These are phyloP conservation scores for Chytridium lagenaria DNA, from an alignment of 371 early-diverging fungal species.

Conservation along the genomic window DNA sequence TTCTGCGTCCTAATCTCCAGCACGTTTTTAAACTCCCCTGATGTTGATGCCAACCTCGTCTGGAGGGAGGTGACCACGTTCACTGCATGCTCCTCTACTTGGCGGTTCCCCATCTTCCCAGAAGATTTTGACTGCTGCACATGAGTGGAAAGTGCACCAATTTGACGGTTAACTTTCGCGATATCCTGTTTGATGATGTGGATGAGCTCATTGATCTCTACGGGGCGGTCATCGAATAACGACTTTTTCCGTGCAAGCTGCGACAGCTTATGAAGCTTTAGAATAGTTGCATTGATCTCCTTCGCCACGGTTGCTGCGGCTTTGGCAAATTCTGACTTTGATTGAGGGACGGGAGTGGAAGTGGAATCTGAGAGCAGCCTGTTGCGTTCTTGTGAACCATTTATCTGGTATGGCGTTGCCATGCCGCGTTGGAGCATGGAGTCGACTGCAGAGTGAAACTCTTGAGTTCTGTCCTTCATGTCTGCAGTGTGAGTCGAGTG, in stretches of 20 bases:
- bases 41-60: slow-evolving; percentile 86
- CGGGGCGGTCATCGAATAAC: slow-evolving; percentile 59
- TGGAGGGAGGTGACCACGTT: slow-evolving; percentile 91
- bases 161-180: slow-evolving; percentile 88
- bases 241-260: slow-evolving; percentile 54
- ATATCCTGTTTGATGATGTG: slow-evolving; percentile 95
- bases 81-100: slow-evolving; percentile 91
- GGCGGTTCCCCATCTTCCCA: slow-evolving; percentile 52
- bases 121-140: slow-evolving; percentile 33
- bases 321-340: slow-evolving; percentile 54
- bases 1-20: slow-evolving; percentile 89
- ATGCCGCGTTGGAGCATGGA: slow-evolving; percentile 36
- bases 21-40: slow-evolving; percentile 89
- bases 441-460: slow-evolving; percentile 49
- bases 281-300: slow-evolving; percentile 53
- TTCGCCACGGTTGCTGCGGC: slow-evolving; percentile 50
- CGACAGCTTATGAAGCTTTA: slow-evolving; percentile 53
- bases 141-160: slow-evolving; percentile 73
- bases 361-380: neutral
- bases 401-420: slow-evolving; percentile 24
- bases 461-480: slow-evolving; percentile 43
- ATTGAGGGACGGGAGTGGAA: neutral
- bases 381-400: slow-evolving; percentile 8
- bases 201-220: slow-evolving; percentile 84
- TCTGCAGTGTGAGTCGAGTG: slow-evolving; percentile 14